A percentile compares a stretch with the other conserved stretches of the same genome.
phyloP scores from a whole-genome alignment of 805 yeast species.

The Dipodascopsis uninucleata region DNA sequence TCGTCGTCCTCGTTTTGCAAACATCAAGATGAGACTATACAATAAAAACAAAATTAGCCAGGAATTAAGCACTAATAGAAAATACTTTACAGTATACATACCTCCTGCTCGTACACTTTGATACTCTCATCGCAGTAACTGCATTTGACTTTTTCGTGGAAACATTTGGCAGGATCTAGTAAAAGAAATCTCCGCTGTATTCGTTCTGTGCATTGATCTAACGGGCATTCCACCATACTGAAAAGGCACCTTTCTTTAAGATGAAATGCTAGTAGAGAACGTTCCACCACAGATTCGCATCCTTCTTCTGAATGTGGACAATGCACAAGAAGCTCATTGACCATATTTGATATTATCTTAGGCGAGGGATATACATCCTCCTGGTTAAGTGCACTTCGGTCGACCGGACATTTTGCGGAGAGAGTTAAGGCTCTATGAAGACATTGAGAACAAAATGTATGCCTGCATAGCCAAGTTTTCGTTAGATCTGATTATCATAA shows the following conservation, averaged over 20 bases:
- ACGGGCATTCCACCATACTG: conserved; percentile 41
- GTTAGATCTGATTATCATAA: neutral
- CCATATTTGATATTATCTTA: conserved; percentile 52
- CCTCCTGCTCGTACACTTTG: conserved; percentile 5
- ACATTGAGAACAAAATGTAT: conserved; percentile 61
- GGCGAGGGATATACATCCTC: conserved; percentile 51
- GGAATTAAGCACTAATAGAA: neutral
- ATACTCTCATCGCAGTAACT: conserved; percentile 21
- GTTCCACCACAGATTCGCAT: conserved; percentile 52
- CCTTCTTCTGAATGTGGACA: conserved; percentile 55
- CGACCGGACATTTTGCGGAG: conserved; percentile 52
- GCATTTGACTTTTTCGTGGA: conserved; percentile 29
- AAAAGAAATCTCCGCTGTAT: conserved; percentile 26
- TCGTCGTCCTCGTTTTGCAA: conserved; percentile 19
- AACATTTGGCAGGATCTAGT: conserved; percentile 15
- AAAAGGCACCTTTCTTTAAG: conserved; percentile 41
- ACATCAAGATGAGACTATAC: conserved; percentile 11
- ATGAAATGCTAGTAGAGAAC: conserved; percentile 59
- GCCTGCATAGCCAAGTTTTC: conserved; percentile 31
- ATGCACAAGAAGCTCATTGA: conserved; percentile 56
- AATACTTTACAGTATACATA: conserved; percentile 9
- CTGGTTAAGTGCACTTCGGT: conserved; percentile 48
- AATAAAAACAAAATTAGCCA: neutral
- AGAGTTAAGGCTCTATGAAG: conserved; percentile 34
- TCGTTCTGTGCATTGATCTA: conserved; percentile 29